Conservation (phyloP, 2,329 filamentous ascomycete species). For the Fusarium coicis region DNA sequence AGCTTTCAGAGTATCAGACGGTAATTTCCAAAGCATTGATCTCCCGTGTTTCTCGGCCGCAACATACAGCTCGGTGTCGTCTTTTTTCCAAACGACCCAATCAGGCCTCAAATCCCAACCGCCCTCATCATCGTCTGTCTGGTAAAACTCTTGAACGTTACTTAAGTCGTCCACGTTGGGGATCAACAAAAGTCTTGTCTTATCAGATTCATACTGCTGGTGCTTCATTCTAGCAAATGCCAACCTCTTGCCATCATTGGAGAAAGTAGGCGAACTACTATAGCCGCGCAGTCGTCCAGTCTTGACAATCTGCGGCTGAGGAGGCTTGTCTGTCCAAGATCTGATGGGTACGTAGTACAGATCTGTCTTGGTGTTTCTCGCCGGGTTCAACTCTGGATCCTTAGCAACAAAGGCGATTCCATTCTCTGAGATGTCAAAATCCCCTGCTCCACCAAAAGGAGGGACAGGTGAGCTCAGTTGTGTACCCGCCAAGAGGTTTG, state of each 20-base stretch:
- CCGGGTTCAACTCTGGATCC: constrained; percentile 76
- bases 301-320: constrained; percentile 60
- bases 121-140: constrained; percentile 70
- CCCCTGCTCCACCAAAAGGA: constrained; percentile 81
- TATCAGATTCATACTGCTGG: constrained; percentile 82
- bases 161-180: constrained; percentile 68
- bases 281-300: constrained; percentile 73
- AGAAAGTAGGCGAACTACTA: constrained; percentile 75
- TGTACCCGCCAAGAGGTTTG: constrained; percentile 72
- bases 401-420: constrained; percentile 81
- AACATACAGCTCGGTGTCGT: constrained; percentile 75
- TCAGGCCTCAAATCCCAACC: constrained; percentile 70
- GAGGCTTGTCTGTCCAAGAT: constrained; percentile 67
- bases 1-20: constrained; percentile 63
- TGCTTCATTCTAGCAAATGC: constrained; percentile 84
- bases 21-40: constrained; percentile 70
- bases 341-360: constrained; percentile 77
- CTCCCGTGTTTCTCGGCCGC: constrained; percentile 77
- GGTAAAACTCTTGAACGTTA: constrained; percentile 71
- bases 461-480: constrained; percentile 74
- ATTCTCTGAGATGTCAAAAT: constrained; percentile 77
- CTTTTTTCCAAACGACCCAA: constrained; percentile 65
- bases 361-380: constrained; percentile 83
- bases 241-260: constrained; percentile 74
- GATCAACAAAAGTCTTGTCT: constrained; percentile 71